These are phyloP conservation scores for Penicillium ochrochloron DNA, from an alignment of 495 filamentous ascomycete species.

Conservation along the genomic window DNA sequence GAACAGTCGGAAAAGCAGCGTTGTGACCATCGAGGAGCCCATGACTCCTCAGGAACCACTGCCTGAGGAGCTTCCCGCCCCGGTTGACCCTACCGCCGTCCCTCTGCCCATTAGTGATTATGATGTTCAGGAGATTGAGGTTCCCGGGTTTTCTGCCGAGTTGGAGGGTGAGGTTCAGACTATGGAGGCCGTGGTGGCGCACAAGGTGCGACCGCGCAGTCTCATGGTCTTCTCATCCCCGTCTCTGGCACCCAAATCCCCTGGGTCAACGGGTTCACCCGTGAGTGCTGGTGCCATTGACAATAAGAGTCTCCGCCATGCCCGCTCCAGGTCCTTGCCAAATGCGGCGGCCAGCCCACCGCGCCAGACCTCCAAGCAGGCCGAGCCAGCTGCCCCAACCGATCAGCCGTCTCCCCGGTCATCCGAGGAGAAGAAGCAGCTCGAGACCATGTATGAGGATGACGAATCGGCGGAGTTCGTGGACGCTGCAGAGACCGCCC, in stretches of 20 bases:
- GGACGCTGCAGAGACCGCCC: slow-evolving; percentile 31
- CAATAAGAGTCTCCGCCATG: slow-evolving; percentile 39
- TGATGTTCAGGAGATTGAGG: slow-evolving; percentile 75
- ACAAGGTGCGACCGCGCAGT: slow-evolving; percentile 66
- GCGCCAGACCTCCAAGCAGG: slow-evolving; percentile 15
- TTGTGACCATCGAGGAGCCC: slow-evolving; percentile 42
- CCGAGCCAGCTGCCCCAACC: slow-evolving; percentile 18
- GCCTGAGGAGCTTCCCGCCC: slow-evolving; percentile 23
- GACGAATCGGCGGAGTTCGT: slow-evolving; percentile 41
- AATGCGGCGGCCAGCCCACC: slow-evolving; percentile 35
- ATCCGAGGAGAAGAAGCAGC: slow-evolving; percentile 40
- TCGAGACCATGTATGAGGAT: slow-evolving; percentile 52
- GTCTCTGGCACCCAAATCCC: slow-evolving; percentile 38
- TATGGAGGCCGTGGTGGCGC: slow-evolving; percentile 49
- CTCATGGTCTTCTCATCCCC: slow-evolving; percentile 56
- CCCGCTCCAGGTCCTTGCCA: slow-evolving; percentile 61
- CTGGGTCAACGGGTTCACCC: slow-evolving; percentile 39
- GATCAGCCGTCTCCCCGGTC: slow-evolving; percentile 36
- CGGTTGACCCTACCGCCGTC: slow-evolving; percentile 56
- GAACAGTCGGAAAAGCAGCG: slow-evolving; percentile 46
- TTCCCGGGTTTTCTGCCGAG: slow-evolving; percentile 63
- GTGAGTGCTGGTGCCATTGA: slow-evolving; percentile 34
- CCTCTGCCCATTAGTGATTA: slow-evolving; percentile 69
- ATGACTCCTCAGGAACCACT: slow-evolving; percentile 30
- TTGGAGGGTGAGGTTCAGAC: slow-evolving; percentile 63